phyloP scores from a whole-genome alignment of 2,329 filamentous ascomycete species.

The Xylaria sp. region DNA sequence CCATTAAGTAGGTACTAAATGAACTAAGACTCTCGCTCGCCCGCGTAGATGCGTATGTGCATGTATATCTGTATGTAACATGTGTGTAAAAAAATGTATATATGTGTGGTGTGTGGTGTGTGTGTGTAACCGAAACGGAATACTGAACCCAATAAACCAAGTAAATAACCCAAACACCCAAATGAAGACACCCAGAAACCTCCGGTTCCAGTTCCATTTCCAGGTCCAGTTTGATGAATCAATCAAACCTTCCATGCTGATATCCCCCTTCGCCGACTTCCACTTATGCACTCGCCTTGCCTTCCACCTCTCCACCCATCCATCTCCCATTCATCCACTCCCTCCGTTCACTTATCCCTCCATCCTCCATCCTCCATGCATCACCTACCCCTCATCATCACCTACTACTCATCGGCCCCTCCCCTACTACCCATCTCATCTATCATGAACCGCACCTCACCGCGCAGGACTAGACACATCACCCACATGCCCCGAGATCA shows the following conservation, averaged over 20 bases:
- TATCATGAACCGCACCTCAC: constrained; percentile 2
- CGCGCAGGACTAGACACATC: constrained; percentile 35
- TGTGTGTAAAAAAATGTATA: background rate
- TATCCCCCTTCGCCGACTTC: no score
- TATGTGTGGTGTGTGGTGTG: background rate
- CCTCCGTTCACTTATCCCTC: no score
- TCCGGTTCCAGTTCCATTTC: background rate
- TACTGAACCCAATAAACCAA: background rate
- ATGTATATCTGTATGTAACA: background rate
- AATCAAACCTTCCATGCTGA: no score
- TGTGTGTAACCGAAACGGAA: background rate
- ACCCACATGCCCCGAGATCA: constrained; percentile 67
- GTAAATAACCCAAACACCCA: background rate
- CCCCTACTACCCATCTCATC: no score
- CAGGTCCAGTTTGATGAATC: background rate
- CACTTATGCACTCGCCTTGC: no score
- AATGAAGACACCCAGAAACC: background rate
- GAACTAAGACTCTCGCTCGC: constrained; percentile 6
- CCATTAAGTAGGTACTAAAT: background rate
- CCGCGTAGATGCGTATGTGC: background rate
- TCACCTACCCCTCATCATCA: background rate
- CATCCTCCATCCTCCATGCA: no score
- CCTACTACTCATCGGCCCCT: background rate
- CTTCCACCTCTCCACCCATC: background rate
- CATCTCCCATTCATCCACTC: background rate